These are phyloP conservation scores for Podospora bellae-mahoneyi DNA, from an alignment of 495 filamentous ascomycete genomes.

Conservation along the genomic window DNA sequence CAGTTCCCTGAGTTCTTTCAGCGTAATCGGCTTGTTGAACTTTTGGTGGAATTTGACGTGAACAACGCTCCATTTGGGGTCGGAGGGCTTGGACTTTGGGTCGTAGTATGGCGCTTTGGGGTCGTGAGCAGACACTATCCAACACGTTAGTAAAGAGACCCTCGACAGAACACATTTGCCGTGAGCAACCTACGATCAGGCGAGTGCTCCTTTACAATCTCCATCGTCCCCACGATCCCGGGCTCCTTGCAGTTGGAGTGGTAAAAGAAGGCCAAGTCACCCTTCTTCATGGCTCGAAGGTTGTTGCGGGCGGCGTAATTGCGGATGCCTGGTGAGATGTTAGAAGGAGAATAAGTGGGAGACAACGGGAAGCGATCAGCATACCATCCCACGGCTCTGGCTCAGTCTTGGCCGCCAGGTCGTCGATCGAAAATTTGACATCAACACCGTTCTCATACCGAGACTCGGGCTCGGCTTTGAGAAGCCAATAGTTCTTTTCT, in stretches of 20 bases:
- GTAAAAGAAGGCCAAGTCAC: slow-evolving; percentile 94
- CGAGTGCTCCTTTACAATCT: slow-evolving; percentile 79
- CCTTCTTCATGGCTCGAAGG: slow-evolving; percentile 82
- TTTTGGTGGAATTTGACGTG: slow-evolving; percentile 83
- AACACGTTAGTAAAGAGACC: neutral
- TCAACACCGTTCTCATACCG: slow-evolving; percentile 81
- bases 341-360: neutral
- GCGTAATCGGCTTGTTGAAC: slow-evolving; percentile 64
- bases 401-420: slow-evolving; percentile 62
- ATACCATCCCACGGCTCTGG: slow-evolving; percentile 90
- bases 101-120: slow-evolving; percentile 79
- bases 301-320: slow-evolving; percentile 71
- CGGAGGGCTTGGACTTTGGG: slow-evolving; percentile 63
- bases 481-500: slow-evolving; percentile 70
- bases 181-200: slow-evolving; percentile 60
- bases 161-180: neutral
- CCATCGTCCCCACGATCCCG: slow-evolving; percentile 89
- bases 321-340: slow-evolving; percentile 39
- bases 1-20: slow-evolving; percentile 70
- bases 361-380: slow-evolving; percentile 4
- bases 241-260: slow-evolving; percentile 93
- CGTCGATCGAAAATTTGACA: slow-evolving; percentile 93
- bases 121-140: slow-evolving; percentile 74
- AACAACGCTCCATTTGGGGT: slow-evolving; percentile 85
- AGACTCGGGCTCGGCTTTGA: slow-evolving; percentile 92